Conservation (phyloP, 2,329 filamentous ascomycete species). For the Alternaria burnsii region DNA sequence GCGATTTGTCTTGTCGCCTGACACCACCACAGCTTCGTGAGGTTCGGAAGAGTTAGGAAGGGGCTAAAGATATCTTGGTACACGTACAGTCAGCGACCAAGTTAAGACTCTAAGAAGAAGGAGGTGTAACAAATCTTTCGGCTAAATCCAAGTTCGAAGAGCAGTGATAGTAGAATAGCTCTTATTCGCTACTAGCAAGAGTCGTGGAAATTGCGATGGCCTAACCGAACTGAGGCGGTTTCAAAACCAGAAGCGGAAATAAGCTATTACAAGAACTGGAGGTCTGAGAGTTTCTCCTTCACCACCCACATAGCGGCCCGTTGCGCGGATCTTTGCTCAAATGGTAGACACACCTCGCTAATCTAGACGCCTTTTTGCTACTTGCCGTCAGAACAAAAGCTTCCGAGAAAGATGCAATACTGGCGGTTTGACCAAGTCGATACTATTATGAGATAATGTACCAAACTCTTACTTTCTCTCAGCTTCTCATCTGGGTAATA, state of each 20-base stretch:
- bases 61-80: not conserved
- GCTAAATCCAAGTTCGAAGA: not conserved
- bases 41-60: not conserved
- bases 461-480: not conserved
- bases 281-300: not conserved
- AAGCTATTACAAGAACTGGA: not conserved
- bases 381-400: not conserved
- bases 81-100: not conserved
- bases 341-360: not conserved
- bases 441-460: not conserved
- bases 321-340: not conserved
- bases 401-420: not conserved
- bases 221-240: not conserved
- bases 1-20: not conserved
- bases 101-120: slow-evolving; percentile 2
- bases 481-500: not conserved
- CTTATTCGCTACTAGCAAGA: not conserved
- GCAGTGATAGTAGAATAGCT: not conserved
- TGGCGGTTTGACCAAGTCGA: not conserved
- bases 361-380: not conserved
- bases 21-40: slow-evolving; percentile 2
- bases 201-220: not conserved
- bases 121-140: slow-evolving; percentile 6
- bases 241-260: not conserved
- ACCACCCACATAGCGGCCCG: not conserved